phyloP scores from a whole-genome alignment of 2,329 filamentous ascomycete species.

The Drechslera avenae region DNA sequence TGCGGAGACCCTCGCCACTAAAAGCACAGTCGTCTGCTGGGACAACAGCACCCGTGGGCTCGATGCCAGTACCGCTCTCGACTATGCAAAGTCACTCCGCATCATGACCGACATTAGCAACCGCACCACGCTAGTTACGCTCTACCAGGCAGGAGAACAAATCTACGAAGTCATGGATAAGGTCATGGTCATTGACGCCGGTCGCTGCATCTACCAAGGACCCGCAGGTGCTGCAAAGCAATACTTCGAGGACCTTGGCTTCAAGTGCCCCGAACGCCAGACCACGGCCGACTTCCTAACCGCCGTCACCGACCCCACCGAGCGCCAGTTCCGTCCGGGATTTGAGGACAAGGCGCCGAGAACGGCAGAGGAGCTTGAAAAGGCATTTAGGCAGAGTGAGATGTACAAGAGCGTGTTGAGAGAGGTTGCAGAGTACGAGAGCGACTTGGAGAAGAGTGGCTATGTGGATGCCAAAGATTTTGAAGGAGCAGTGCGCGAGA shows the following conservation, averaged over 20 bases:
- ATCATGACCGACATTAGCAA: slow-evolving; percentile 67
- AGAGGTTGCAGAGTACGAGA: slow-evolving; percentile 67
- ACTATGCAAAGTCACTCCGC: slow-evolving; percentile 72
- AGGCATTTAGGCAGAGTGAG: slow-evolving; percentile 67
- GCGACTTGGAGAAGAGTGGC: slow-evolving; percentile 61
- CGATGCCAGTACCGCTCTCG: slow-evolving; percentile 73
- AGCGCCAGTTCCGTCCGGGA: slow-evolving; percentile 66
- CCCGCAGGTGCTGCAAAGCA: slow-evolving; percentile 63
- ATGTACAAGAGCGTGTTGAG: slow-evolving; percentile 64
- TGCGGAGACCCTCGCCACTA: slow-evolving; percentile 73
- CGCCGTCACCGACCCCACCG: slow-evolving; percentile 73
- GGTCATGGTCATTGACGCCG: slow-evolving; percentile 49
- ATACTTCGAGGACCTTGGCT: slow-evolving; percentile 71
- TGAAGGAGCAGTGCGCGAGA: slow-evolving; percentile 66
- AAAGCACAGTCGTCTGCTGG: slow-evolving; percentile 72
- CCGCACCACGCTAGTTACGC: slow-evolving; percentile 67
- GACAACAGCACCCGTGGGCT: slow-evolving; percentile 78
- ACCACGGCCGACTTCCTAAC: slow-evolving; percentile 78
- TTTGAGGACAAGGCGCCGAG: slow-evolving; percentile 69
- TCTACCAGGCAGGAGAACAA: slow-evolving; percentile 67
- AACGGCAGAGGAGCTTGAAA: slow-evolving; percentile 70
- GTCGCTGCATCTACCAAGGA: slow-evolving; percentile 64
- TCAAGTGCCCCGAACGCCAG: slow-evolving; percentile 68
- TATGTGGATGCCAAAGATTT: slow-evolving; percentile 68
- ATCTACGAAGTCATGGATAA: slow-evolving; percentile 49